Percentiles rank a stretch among this genome's conserved stretches.
These are phyloP conservation scores for Starmerella bombi DNA, from an alignment of 805 yeast genomes.

Conservation along the genomic window DNA sequence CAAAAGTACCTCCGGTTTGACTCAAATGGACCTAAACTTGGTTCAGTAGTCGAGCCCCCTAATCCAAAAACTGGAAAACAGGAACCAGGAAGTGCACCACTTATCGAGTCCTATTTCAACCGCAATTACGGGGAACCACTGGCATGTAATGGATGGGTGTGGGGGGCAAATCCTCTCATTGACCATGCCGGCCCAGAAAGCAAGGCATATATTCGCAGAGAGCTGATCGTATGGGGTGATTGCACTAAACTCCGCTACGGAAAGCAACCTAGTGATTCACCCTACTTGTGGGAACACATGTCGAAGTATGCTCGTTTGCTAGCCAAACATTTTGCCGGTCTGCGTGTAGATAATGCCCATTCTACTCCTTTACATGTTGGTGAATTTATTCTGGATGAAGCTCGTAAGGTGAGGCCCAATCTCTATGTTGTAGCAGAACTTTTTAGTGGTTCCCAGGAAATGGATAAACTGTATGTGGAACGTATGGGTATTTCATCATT, in stretches of 20 bases:
- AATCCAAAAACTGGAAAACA: constrained; percentile 10
- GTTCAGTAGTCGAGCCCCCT: constrained; percentile 39
- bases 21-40: constrained; percentile 66
- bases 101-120: constrained; percentile 82
- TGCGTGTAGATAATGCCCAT: constrained; percentile 90
- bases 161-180: constrained; percentile 90
- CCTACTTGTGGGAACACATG: constrained; percentile 82
- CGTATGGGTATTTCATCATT: constrained; percentile 77
- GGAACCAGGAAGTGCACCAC: constrained; percentile 31
- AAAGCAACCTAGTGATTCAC: constrained; percentile 61
- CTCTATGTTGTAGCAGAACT: constrained; percentile 88
- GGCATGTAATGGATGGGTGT: constrained; percentile 97
- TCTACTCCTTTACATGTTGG: constrained; percentile 95
- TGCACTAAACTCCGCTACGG: constrained; percentile 92
- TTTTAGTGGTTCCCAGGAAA: constrained; percentile 80
- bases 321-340: constrained; percentile 70
- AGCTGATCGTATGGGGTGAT: constrained; percentile 95
- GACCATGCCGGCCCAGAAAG: constrained; percentile 80
- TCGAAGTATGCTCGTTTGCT: constrained; percentile 54
- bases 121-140: constrained; percentile 36
- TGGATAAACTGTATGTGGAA: constrained; percentile 84
- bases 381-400: constrained; percentile 72
- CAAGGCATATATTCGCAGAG: constrained; percentile 74
- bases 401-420: constrained; percentile 72
- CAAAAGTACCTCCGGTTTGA: constrained; percentile 67